phyloP scores from a whole-genome alignment of 2,329 filamentous ascomycete genomes.

The Colletotrichum phormii region DNA sequence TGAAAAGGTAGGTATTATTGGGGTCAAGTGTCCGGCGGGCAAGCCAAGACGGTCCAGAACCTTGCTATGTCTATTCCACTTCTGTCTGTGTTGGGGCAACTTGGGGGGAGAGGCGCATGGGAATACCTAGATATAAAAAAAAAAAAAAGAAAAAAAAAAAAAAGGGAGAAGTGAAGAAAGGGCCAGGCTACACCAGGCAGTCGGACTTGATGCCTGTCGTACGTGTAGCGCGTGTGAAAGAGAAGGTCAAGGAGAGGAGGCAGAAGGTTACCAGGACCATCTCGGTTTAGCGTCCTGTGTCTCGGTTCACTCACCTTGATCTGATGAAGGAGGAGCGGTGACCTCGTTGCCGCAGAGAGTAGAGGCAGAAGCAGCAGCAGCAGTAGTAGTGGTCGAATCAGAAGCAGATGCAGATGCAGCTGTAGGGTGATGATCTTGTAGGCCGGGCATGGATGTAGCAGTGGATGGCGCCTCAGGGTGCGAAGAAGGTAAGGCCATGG shows the following conservation, averaged over 20 bases:
- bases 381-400: neutral
- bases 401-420: neutral
- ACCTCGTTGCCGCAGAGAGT: constrained; percentile 5
- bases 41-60: constrained; percentile 32
- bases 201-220: neutral
- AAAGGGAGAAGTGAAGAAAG: neutral
- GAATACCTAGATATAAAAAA: neutral
- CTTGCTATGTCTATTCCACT: neutral
- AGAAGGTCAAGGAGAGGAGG: constrained; percentile 4
- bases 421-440: constrained; percentile 14
- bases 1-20: neutral
- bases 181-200: neutral
- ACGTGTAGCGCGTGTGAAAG: neutral
- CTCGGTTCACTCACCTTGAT: constrained; percentile 27
- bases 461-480: constrained; percentile 7
- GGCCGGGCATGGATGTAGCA: constrained; percentile 10
- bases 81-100: constrained; percentile 4
- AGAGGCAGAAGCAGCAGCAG: neutral
- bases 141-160: neutral
- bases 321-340: constrained; percentile 19
- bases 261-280: constrained; percentile 15
- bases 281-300: constrained; percentile 14
- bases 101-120: neutral
- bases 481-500: constrained; percentile 14
- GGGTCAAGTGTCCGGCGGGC: neutral